Evolutionary conservation across 2,329 filamentous ascomycete species (phyloP).

Genomic region (Verticillium zaregamsianum): DNA sequence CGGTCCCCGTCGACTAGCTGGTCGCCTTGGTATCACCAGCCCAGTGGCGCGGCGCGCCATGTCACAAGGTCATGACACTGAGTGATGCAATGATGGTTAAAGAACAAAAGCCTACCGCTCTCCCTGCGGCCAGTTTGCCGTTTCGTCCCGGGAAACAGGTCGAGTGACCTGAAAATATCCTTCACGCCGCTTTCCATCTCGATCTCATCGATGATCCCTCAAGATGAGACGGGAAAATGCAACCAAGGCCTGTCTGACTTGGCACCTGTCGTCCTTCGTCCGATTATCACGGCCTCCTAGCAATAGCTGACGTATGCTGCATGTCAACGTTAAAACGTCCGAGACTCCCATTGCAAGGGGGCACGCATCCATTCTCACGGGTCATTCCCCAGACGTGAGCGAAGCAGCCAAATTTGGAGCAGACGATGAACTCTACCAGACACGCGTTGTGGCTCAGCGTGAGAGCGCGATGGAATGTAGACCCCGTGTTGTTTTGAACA

Average conservation of each 20-base stretch:
- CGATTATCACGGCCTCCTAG: background rate
- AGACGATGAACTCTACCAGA: background rate
- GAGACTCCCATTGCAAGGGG: background rate
- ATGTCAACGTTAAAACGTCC: background rate
- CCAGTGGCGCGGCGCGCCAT: background rate
- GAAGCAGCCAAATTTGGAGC: background rate
- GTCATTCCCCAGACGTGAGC: background rate
- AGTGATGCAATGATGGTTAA: background rate
- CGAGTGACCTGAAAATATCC: background rate
- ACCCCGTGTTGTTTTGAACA: background rate
- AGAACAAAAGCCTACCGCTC: background rate
- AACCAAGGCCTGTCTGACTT: background rate
- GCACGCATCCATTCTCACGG: background rate
- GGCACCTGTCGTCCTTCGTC: background rate
- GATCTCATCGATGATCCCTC: background rate
- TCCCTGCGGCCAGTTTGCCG: background rate
- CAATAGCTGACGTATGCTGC: background rate
- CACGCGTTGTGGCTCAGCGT: background rate
- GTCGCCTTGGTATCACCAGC: background rate
- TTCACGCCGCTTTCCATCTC: background rate
- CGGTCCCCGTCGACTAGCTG: too few species aligned
- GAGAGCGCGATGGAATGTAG: background rate
- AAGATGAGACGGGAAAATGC: background rate
- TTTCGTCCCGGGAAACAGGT: background rate
- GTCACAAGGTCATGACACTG: background rate